Evolutionary conservation across 192 early-diverging fungal genomes (phyloP), one percentile per base, ranked within the genome.

Genomic region (Anaeromyces robustus): DNA sequence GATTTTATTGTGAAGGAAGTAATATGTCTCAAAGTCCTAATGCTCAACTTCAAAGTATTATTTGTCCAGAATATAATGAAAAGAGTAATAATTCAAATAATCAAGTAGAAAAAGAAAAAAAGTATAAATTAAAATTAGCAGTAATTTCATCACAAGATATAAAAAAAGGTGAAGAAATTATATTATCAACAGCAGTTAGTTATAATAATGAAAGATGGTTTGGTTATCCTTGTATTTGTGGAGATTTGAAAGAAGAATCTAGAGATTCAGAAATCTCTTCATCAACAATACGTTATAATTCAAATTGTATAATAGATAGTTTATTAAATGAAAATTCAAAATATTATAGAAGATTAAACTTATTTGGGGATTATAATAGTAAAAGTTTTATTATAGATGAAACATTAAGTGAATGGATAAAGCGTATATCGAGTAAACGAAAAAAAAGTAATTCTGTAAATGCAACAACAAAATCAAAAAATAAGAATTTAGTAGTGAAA

Each of bases 161-260:
- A 16, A 83, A 80, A 39, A 86, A 89, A 29, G 92, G 89, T 78
- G 86, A 92, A 77, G 92, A 94, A 81, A 87, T 94, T 78, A 93
- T 68, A n/a, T 68, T 68, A 68, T 68, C 52, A n/a, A 68, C 22
- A 11, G 2, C 52, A n/a, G 52, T 22, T n/a, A 9, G 2, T 68
- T 26, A n/a, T 68, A n/a, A 68, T n/a, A 68, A 68, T 68, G 52
- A n/a, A 68, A 68, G 26, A 68, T 68, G 52, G 52, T 68, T 68
- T 68, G 52, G 52, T 26, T 68, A 68, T n/a, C 52, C 52, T 4
- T 68, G 52, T 68, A n/a, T 68, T n/a, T 68, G 52, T 68, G 52
- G 52, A n/a, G 52, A 68, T n/a, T n/a, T 26, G n/a, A 68, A 68
- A n/a, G 52, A 68, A 22, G 26, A 68, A 11, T n/a, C 28, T n/a